phyloP scores from a whole-genome alignment of 164 flowering plant species.

The Vitis riparia region DNA sequence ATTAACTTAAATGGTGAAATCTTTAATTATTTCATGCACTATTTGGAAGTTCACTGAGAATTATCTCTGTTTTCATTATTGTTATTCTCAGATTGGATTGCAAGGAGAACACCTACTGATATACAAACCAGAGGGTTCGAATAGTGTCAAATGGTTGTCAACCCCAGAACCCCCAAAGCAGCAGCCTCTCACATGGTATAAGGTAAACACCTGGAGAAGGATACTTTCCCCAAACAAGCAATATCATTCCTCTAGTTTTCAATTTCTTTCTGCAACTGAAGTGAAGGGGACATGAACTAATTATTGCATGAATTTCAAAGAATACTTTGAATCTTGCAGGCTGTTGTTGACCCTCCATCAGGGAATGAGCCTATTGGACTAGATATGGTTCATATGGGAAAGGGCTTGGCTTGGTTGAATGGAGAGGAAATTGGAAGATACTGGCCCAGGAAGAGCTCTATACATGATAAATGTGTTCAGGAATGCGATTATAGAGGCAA shows the following conservation, averaged over 20 bases:
- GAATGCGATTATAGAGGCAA: slow-evolving; percentile 91
- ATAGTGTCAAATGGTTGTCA: slow-evolving; percentile 60
- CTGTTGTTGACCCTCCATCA: slow-evolving; percentile 70
- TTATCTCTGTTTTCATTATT: slow-evolving; percentile 6
- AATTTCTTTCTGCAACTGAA: background rate
- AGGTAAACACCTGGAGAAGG: slow-evolving; percentile 45
- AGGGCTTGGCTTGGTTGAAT: slow-evolving; percentile 96
- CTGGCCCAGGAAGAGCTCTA: slow-evolving; percentile 76
- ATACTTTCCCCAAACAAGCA: too few species aligned
- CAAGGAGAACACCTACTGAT: slow-evolving; percentile 78
- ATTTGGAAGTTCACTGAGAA: background rate
- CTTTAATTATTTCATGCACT: background rate
- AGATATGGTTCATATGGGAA: slow-evolving; percentile 97
- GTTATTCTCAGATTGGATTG: slow-evolving; percentile 66
- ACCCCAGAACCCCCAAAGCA: slow-evolving; percentile 64
- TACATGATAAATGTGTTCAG: slow-evolving; percentile 53
- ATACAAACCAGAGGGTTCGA: slow-evolving; percentile 45
- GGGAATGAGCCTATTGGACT: slow-evolving; percentile 94
- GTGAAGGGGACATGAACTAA: too few species aligned
- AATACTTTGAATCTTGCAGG: slow-evolving; percentile 42
- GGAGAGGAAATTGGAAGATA: slow-evolving; percentile 97
- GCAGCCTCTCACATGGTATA: slow-evolving; percentile 97
- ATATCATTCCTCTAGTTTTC: background rate
- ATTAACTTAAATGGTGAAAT: background rate
- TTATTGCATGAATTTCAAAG: background rate